Evolutionary conservation across 2,329 filamentous ascomycete species (phyloP).

Genomic region (Colletotrichum magnum): DNA sequence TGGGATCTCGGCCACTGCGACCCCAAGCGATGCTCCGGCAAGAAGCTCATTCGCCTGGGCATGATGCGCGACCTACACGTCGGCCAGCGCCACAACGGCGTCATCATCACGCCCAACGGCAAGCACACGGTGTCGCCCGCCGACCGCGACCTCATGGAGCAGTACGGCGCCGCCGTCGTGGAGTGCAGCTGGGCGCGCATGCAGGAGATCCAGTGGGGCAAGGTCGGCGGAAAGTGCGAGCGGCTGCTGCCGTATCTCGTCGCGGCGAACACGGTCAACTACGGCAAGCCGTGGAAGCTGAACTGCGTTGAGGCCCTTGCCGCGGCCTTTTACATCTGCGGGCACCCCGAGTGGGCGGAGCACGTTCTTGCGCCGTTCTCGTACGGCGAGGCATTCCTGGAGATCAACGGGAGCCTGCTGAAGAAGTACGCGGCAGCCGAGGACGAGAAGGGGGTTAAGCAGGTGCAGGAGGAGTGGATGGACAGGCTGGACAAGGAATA

Average conservation of each 20-base stretch:
- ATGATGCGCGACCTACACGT: constrained; percentile 94
- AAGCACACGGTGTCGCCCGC: constrained; percentile 87
- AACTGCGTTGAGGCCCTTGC: constrained; percentile 97
- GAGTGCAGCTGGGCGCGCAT: constrained; percentile 98
- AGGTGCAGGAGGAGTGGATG: constrained; percentile 89
- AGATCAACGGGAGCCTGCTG: constrained; percentile 88
- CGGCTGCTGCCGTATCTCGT: constrained; percentile 93
- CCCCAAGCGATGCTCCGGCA: constrained; percentile 95
- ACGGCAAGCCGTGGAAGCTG: constrained; percentile 93
- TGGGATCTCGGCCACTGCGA: constrained; percentile 99
- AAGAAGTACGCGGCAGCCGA: constrained; percentile 88
- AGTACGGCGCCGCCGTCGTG: constrained; percentile 93
- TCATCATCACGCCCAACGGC: constrained; percentile 96
- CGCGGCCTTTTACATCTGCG: constrained; percentile 93
- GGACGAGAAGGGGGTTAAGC: constrained; percentile 86
- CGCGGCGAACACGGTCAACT: constrained; percentile 97
- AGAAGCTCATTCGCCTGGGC: constrained; percentile 91
- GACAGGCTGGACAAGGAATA: constrained; percentile 92
- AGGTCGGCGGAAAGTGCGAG: constrained; percentile 95
- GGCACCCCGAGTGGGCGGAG: constrained; percentile 90
- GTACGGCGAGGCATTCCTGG: constrained; percentile 89
- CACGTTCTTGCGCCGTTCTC: constrained; percentile 86
- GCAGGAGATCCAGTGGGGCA: constrained; percentile 89
- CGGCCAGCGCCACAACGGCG: constrained; percentile 91
- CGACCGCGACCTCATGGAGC: constrained; percentile 84